phyloP scores from a whole-genome alignment of 2,329 filamentous ascomycete species.

The Aspergillus latus region DNA sequence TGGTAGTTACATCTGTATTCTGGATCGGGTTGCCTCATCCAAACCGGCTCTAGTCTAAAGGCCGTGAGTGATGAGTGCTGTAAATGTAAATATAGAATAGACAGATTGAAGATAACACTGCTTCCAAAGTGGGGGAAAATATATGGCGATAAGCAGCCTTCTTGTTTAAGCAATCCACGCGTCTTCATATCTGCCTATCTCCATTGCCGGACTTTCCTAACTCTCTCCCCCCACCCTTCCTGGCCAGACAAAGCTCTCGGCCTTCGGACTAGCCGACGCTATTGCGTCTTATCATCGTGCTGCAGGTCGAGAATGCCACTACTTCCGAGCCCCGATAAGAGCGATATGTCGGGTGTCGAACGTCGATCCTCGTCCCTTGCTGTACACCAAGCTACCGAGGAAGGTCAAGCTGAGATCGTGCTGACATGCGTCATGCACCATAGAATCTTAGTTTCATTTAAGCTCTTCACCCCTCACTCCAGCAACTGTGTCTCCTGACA shows the following conservation, averaged over 20 bases:
- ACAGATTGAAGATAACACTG: not conserved
- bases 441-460: not conserved
- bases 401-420: not conserved
- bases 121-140: not conserved
- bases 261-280: not conserved
- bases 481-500: not conserved
- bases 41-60: no score
- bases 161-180: not conserved
- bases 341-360: not conserved
- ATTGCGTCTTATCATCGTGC: slow-evolving; percentile 11
- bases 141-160: not conserved
- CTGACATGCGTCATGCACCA: slow-evolving; percentile 2
- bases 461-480: not conserved
- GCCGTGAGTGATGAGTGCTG: not conserved
- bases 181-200: not conserved
- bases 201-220: not conserved
- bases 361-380: not conserved
- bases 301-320: slow-evolving; percentile 1
- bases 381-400: not conserved
- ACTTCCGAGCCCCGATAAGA: slow-evolving; percentile 5
- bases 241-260: not conserved
- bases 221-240: not conserved
- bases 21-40: not conserved
- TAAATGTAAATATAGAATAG: not conserved
- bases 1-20: not conserved